A percentile compares a stretch with the other conserved stretches of the same genome.
Evolutionary conservation across 2,329 filamentous ascomycete species (phyloP).

Genomic region (Knoxdaviesia proteae): DNA sequence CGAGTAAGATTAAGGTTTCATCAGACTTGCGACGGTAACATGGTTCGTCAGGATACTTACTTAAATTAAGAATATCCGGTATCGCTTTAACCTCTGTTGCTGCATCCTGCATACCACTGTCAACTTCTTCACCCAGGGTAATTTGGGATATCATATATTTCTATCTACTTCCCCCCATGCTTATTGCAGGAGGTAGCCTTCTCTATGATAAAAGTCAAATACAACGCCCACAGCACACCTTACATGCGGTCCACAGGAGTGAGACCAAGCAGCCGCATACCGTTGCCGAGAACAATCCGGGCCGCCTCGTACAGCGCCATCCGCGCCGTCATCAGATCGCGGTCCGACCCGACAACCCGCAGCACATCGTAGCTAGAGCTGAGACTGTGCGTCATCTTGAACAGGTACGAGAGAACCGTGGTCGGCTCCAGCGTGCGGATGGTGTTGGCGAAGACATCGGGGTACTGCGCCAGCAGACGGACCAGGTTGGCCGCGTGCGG

Average conservation of each 20-base stretch:
- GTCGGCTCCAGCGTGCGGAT: constrained; percentile 65
- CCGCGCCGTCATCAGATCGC: constrained; percentile 47
- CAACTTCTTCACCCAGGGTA: too few species aligned
- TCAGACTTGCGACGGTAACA: too few species aligned
- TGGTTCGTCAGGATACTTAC: too few species aligned
- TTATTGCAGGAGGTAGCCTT: too few species aligned
- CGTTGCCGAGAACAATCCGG: constrained; percentile 57
- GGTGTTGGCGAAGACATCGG: constrained; percentile 67
- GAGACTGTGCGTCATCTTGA: constrained; percentile 68
- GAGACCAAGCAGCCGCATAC: constrained; percentile 63
- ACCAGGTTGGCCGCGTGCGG: constrained; percentile 53
- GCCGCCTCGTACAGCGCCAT: constrained; percentile 63
- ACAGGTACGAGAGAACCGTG: constrained; percentile 41
- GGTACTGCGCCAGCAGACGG: constrained; percentile 63
- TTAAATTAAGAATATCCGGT: too few species aligned
- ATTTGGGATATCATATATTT: too few species aligned
- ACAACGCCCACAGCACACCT: background rate
- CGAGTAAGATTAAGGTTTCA: too few species aligned
- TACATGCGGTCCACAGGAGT: constrained; percentile 41
- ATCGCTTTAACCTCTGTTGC: too few species aligned
- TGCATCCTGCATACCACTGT: too few species aligned
- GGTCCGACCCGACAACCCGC: constrained; percentile 61
- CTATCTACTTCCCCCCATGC: too few species aligned
- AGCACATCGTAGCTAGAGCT: constrained; percentile 68
- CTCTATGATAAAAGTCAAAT: too few species aligned